Percentiles rank a stretch among this genome's conserved stretches.
These are phyloP conservation scores for Coemansia sp. DNA, from an alignment of 192 early-diverging fungal genomes.

Conservation along the genomic window DNA sequence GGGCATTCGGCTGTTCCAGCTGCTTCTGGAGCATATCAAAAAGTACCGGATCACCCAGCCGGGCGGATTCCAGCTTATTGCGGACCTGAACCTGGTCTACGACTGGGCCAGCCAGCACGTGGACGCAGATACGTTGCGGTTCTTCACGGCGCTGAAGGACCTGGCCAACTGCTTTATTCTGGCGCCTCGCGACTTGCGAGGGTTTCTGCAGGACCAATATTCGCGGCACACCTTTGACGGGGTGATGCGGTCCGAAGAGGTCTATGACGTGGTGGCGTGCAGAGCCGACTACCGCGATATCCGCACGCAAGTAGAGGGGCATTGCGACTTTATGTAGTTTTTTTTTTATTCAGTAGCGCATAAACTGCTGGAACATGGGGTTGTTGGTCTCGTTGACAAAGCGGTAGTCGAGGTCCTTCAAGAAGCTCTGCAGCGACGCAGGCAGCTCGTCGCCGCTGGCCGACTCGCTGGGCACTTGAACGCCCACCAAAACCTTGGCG, in stretches of 20 bases:
- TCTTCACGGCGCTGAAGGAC: constrained; percentile 52
- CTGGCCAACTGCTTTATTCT: constrained; percentile 53
- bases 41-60: constrained; percentile 73
- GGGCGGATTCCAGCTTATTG: constrained; percentile 89
- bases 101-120: constrained; percentile 40
- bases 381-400: constrained; percentile 94
- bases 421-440: constrained; percentile 65
- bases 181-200: constrained; percentile 45
- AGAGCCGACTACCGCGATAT: constrained; percentile 52
- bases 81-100: constrained; percentile 52
- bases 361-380: constrained; percentile 83
- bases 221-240: constrained; percentile 51
- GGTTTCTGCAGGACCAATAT: constrained; percentile 44
- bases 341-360: constrained; percentile 35
- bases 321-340: constrained; percentile 53
- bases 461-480: constrained; percentile 78
- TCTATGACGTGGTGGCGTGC: constrained; percentile 52
- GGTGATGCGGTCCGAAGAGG: constrained; percentile 53
- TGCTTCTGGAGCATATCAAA: constrained; percentile 82
- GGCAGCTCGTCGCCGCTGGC: constrained; percentile 40
- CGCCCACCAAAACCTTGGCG: constrained; percentile 87
- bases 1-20: constrained; percentile 79
- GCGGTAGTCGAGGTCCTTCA: constrained; percentile 78
- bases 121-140: constrained; percentile 36
- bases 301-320: constrained; percentile 47